These are phyloP conservation scores for Borovskyia barvae DNA, from an alignment of 208 protist species.

Conservation along the genomic window DNA sequence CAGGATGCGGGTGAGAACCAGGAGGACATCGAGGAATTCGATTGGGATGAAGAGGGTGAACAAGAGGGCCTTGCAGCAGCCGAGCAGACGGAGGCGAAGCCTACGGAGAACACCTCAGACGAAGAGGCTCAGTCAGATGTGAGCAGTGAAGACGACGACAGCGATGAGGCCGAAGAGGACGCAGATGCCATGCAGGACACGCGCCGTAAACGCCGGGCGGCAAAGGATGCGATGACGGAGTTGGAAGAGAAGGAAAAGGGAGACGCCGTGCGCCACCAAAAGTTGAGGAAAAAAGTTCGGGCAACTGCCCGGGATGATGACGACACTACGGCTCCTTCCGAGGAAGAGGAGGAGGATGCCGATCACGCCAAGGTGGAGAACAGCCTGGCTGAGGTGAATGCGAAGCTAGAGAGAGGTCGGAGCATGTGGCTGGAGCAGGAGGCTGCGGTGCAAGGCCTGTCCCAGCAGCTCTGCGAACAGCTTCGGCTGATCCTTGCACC, in stretches of 20 bases:
- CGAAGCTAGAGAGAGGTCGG: constrained; percentile 64
- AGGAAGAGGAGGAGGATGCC: constrained; percentile 30
- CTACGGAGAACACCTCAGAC: constrained; percentile 10
- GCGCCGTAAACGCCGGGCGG: constrained; percentile 29
- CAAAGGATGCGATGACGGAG: constrained; percentile 47
- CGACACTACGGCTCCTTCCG: constrained; percentile 22
- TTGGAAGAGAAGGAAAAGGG: constrained; percentile 32
- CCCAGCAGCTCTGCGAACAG: constrained; percentile 98
- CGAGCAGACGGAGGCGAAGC: constrained; percentile 36
- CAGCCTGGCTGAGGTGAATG: constrained; percentile 17
- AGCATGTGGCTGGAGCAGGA: constrained; percentile 93
- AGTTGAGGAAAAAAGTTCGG: constrained; percentile 45
- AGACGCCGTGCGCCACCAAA: constrained; percentile 22
- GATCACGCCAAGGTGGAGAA: constrained; percentile 23
- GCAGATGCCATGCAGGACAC: constrained; percentile 37
- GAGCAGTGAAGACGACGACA: constrained; percentile 20
- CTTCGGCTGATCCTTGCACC: constrained; percentile 98
- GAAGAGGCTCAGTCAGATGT: constrained; percentile 19
- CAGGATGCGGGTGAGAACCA: constrained; percentile 32
- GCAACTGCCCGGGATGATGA: constrained; percentile 17
- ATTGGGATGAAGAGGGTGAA: constrained; percentile 70
- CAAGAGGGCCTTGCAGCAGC: constrained; percentile 37
- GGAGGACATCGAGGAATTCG: constrained; percentile 50
- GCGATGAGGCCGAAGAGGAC: constrained; percentile 24
- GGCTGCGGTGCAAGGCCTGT: constrained; percentile 84